Conservation (phyloP, 495 filamentous ascomycete species). For the Umbilicaria muhlenbergii region DNA sequence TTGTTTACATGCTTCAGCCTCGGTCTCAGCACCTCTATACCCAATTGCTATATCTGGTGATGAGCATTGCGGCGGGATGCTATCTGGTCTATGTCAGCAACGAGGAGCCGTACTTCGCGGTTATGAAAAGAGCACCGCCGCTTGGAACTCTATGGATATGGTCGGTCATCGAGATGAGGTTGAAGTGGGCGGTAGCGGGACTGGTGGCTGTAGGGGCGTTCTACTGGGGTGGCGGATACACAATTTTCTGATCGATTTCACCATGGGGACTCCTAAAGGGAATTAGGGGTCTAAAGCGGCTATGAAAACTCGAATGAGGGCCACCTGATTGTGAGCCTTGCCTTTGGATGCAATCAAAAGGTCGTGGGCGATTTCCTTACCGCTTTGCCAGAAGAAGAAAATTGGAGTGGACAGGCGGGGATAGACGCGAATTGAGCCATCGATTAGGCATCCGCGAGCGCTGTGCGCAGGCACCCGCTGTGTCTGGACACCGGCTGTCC, state of each 20-base stretch:
- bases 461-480: no score
- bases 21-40: constrained; percentile 26
- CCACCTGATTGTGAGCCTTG: no score
- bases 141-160: constrained; percentile 90
- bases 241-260: constrained; percentile 2
- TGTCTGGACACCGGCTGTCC: no score
- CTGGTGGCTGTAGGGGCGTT: constrained; percentile 44
- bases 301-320: no score
- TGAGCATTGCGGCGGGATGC: constrained; percentile 43
- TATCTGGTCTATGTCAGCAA: constrained; percentile 75
- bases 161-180: constrained; percentile 76
- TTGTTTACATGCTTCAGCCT: constrained; percentile 18
- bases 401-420: no score
- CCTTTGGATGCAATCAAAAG: no score
- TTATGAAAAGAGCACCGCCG: constrained; percentile 84
- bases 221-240: constrained; percentile 59
- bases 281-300: no score
- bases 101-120: constrained; percentile 57
- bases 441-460: no score
- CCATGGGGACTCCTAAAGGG: no score
- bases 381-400: no score
- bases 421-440: no score
- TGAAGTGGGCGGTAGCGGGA: constrained; percentile 47
- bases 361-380: no score
- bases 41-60: constrained; percentile 44